Evolutionary conservation across 495 filamentous ascomycete species (phyloP).

Genomic region (Xanthoparmelia taractica): DNA sequence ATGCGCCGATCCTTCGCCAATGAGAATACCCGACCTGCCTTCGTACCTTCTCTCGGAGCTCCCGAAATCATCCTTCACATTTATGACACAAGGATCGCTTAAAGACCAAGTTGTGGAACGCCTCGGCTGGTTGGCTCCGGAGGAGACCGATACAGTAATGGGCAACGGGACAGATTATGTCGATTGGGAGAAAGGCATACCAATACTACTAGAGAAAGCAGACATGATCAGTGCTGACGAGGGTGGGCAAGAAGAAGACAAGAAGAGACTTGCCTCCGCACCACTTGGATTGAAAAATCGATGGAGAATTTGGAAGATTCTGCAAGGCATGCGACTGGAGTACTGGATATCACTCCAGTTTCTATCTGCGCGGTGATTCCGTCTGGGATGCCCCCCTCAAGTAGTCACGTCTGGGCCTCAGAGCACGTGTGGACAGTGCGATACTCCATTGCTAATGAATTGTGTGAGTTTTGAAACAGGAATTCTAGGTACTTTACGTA

Average conservation of each 20-base stretch:
- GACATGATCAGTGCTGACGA: neutral
- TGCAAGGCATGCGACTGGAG: conserved; percentile 2
- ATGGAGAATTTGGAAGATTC: conserved; percentile 4
- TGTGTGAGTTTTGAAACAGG: no score
- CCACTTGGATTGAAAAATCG: conserved; percentile 5
- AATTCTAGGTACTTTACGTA: no score
- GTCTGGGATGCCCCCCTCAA: no score
- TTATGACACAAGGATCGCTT: neutral
- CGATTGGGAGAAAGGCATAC: neutral
- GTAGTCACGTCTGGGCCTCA: no score
- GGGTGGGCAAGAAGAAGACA: neutral
- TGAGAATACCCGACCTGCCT: conserved; percentile 5
- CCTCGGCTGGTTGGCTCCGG: neutral
- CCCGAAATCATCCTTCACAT: neutral
- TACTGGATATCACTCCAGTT: no score
- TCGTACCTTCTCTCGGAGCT: conserved; percentile 27
- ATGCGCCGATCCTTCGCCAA: conserved; percentile 10
- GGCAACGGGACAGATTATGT: no score
- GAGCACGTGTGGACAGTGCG: no score
- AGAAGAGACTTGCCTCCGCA: neutral
- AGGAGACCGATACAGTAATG: neutral
- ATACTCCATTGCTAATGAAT: no score
- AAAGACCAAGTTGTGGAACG: neutral
- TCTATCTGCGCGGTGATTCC: no score
- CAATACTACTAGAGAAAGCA: neutral